Base-by-base conservation (phyloP, 2,329 filamentous ascomycete genomes). In the Nothophoma quercina region DNA sequence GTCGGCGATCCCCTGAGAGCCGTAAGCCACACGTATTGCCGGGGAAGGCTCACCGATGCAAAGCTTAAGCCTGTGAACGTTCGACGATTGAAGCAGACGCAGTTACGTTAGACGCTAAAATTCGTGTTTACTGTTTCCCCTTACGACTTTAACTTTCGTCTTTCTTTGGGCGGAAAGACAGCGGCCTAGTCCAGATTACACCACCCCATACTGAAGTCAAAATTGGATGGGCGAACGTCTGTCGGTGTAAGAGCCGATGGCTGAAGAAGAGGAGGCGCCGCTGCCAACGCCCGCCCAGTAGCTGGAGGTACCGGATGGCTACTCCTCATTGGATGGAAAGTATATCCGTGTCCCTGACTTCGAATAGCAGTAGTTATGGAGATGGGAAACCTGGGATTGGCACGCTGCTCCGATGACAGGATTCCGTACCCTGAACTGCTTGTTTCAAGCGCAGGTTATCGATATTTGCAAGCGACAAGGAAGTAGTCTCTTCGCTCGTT, bases 61-160 rank as follows among this genome's bases (percentile, higher is more conserved):
- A 46, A 46, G 41, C 23, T 40, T 40, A 40, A 34, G 35, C 41
- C 25, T 23, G 30, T 40, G 35, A 25, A 29, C 29, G 35, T 51
- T 51, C 28, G 34, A 35, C 28, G 18, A 25, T 15, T 41, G 41
- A 41, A 30, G 23, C n/a, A 45, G 26, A 35, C 25, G 15, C 35
- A n/a, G 19, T 29, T 22, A 23, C 19, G 12, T 6, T 44, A 19
- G 22, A 25, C 28, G 34, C 40, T 39, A 45, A 21, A 40, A 22
- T 23, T 29, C 7, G 33, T 26, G 22, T 34, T 29, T 34, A 34
- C 29, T 22, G 29, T 40, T 13, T 21, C 28, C 4, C 28, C 29
- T 40, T 19, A 15, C 21, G 4, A 7, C 13, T 23, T 21, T 18
- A 35, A 23, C 16, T 45, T 45, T 26, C 34, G 32, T 7, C 16